Base-by-base conservation (phyloP, 1,284 basidiomycete species). In the Rhodotorula sp. region DNA sequence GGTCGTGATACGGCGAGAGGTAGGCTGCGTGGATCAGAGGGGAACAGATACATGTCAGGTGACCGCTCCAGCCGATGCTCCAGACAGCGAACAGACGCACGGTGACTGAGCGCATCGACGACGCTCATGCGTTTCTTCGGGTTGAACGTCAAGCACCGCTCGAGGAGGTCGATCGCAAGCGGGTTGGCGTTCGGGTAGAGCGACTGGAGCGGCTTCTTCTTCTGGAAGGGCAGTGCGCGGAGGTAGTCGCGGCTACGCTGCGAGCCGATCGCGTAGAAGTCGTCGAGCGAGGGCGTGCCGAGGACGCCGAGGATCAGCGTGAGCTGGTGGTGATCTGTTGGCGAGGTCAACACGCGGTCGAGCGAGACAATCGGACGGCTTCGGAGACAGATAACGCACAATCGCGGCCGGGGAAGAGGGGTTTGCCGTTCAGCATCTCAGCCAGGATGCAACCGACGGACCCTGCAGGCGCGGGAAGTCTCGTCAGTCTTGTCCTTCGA, bases 381-480 rank as follows among this genome's bases (percentile, higher is more conserved):
- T 39, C 39, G 39, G 7, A 7, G 39, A 15, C 39, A 39, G 39
- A 48, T 25, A 10, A 78, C 80, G 65, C 44, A 82, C 82, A 97
- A 83, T 98, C 95, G 39, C 93, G 88, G 32, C 95, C 95, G 0
- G 95, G 95, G 86, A 97, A 98, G n/a, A 97, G 86, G 0, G 94
- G 92, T 53, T 74, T 74, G 44, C 93, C 92, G 15, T 89, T 91
- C 12, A 98, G 85, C 94, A 98, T 97, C 84, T 98, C 95, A 7
- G 94, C 96, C 41, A 98, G 86, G 80, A 97, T 96, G 81, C 94
- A 97, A 17, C 95, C 95, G 37, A 97, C 92, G 17, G 92, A 94
- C 94, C 95, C 94, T 41, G 61, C 19, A 36, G 1, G 48, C 5
- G 44, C 50, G 46, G 44, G n/a, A 29, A 41, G 55, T 22, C 3